Percentiles rank a stretch among this genome's conserved stretches.
Conservation (phyloP, 345 rosid genomes). For the Heritiera fomes region DNA sequence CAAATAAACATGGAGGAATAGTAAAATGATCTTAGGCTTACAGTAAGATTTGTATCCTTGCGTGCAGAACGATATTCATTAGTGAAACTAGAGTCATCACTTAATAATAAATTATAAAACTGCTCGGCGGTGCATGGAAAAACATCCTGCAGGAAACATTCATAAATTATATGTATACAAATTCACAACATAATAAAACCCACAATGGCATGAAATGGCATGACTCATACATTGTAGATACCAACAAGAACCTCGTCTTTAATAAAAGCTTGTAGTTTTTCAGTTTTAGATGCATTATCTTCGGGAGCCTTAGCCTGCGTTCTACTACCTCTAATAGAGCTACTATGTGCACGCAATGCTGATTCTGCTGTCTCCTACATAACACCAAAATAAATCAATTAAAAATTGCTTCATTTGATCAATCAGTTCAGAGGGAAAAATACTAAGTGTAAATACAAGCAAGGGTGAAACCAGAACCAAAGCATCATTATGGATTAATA, state of each 20-base stretch:
- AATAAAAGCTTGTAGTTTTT: slow-evolving; percentile 64
- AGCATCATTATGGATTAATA: background rate
- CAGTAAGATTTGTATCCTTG: slow-evolving; percentile 76
- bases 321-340: slow-evolving; percentile 67
- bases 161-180: slow-evolving; percentile 20
- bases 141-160: slow-evolving; percentile 52
- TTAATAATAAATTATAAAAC: slow-evolving; percentile 57
- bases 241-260: slow-evolving; percentile 85
- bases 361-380: slow-evolving; percentile 83
- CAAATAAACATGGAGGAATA: background rate
- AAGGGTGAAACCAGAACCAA: background rate
- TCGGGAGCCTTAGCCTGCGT: slow-evolving; percentile 45
- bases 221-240: slow-evolving; percentile 58
- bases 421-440: background rate
- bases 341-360: slow-evolving; percentile 89
- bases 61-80: slow-evolving; percentile 67
- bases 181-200: slow-evolving; percentile 12
- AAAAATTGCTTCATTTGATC: background rate
- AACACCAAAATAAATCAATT: slow-evolving; percentile 26
- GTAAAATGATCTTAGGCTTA: slow-evolving; percentile 40
- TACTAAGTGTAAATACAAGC: background rate
- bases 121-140: slow-evolving; percentile 81
- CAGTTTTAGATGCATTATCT: slow-evolving; percentile 50
- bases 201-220: slow-evolving; percentile 18
- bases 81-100: slow-evolving; percentile 65